Evolutionary conservation across 2,329 filamentous ascomycete species (phyloP), one percentile per base, ranked within the genome.

Genomic region (Blastomyces gilchristii): DNA sequence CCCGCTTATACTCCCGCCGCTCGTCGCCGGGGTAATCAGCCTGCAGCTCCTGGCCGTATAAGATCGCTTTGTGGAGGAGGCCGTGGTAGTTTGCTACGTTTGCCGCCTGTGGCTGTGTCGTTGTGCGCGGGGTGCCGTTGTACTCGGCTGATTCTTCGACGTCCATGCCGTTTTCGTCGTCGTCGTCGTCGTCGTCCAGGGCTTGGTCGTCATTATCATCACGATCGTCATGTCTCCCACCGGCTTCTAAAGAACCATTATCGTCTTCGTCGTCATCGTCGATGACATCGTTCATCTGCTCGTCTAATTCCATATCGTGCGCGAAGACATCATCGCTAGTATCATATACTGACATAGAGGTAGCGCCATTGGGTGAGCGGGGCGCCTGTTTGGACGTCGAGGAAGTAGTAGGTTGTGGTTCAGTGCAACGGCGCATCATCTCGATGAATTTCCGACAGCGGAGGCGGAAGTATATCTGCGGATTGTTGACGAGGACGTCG

Each of bases 361-460:
- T 64, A 7, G 65, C 62, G 22, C 71, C 78, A 73, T 65, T 81
- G 72, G 73, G 68, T 41, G 69, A 62, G 59, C 71, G 71, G 39
- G 73, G 66, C 69, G 54, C 16, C 34, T 75, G 69, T 65, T 80
- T 82, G 4, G 68, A 64, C 25, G 70, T 64, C 14, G 69, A 63
- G 3, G 73, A 68, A 9, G 80, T 78, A 45, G n/a, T 34, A 54
- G 47, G 47, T 2, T 39, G 28, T 56, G 88, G 75, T 68, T 92
- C 88, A 2, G 87, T 86, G 45, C 86, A 87, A 63, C 83, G 84
- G 50, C 89, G 84, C 69, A 96, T 91, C 87, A 99, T 93, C 75
- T 99, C 94, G 65, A 97, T 87, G 73, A 97, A 97, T 72, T 94
- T 95, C 65, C 91, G 86, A 72, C 92, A 97, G 68, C 88, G 85